Evolutionary conservation across 176 grass and related monocot species (phyloP), one percentile per base, ranked within the genome.

Genomic region (Paspalum vaginatum): DNA sequence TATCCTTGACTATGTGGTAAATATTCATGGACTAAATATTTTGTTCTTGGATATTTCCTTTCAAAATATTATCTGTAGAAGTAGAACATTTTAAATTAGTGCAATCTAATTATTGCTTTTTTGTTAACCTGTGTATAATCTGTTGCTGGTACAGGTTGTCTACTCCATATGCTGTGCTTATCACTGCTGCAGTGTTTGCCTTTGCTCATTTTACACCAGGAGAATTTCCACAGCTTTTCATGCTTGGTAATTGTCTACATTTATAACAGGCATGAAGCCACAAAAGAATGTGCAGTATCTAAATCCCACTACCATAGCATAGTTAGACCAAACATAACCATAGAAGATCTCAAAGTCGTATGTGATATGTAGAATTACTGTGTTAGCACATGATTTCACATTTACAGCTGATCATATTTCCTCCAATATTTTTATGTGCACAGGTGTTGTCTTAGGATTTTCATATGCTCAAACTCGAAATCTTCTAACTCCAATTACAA

Each of bases 391-490:
- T 68, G 46, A 45, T 69, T 61, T 75, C 25, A 47, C 39, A 21
- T 20, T 0, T 89, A n/a, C 62, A 1, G 3, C 10, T 85, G 38
- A 52, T 20, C 41, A 21, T 75, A 61, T 44, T 65, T 60, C 68
- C 26, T 81, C 7, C 53, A 76, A 27, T 2, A 2, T 21, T 66
- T 68, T 40, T 67, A 48, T 76, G 8, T 14, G 79, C 78, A 88
- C 83, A 95, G 96, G 96, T 76, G 66, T 80, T 89, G 90, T 80
- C 74, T 79, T 95, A 60, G 96, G 92, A 70, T 88, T 98, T 74
- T 87, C 92, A 40, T 98, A 95, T 89, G 88, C 92, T 84, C 92
- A 95, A 82, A 98, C 92, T 84, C 92, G 81, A 17, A 98, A 98
- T 86, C 88, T 98, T 77, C 88, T 98, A 59, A 89, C 95, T 46